These are phyloP conservation scores for Cladosporium sp. DNA, from an alignment of 2,329 filamentous ascomycete species.

Conservation along the genomic window DNA sequence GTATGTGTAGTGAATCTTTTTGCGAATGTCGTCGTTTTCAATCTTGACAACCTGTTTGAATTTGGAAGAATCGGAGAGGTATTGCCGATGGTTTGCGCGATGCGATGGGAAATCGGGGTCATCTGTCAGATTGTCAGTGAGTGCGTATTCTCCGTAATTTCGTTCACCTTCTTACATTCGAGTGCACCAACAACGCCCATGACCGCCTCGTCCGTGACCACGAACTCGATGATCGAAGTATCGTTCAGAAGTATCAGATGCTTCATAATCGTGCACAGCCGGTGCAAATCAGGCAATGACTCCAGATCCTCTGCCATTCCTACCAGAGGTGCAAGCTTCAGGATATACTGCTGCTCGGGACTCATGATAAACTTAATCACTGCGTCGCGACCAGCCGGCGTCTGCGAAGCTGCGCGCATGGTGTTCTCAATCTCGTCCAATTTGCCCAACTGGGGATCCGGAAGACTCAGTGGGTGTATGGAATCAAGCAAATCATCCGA, in stretches of 20 bases:
- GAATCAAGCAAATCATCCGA: slow-evolving; percentile 83
- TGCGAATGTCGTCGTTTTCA: slow-evolving; percentile 72
- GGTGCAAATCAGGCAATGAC: slow-evolving; percentile 78
- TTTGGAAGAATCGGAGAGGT: slow-evolving; percentile 79
- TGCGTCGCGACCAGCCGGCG: slow-evolving; percentile 73
- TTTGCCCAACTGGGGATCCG: slow-evolving; percentile 74
- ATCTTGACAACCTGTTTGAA: slow-evolving; percentile 97
- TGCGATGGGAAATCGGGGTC: slow-evolving; percentile 97
- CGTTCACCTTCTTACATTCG: slow-evolving; percentile 58
- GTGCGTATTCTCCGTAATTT: background rate
- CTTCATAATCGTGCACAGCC: slow-evolving; percentile 97
- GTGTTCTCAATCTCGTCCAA: slow-evolving; percentile 78
- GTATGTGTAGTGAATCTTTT: slow-evolving; percentile 95
- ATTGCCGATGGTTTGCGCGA: slow-evolving; percentile 95
- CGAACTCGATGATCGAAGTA: slow-evolving; percentile 87
- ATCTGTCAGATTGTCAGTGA: slow-evolving; percentile 49
- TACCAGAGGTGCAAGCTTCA: slow-evolving; percentile 80
- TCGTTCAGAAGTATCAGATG: slow-evolving; percentile 92
- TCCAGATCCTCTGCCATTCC: slow-evolving; percentile 88
- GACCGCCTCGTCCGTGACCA: slow-evolving; percentile 84
- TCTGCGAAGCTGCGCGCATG: slow-evolving; percentile 74
- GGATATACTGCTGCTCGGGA: slow-evolving; percentile 70
- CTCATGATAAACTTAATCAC: slow-evolving; percentile 81
- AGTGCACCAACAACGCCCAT: slow-evolving; percentile 90
- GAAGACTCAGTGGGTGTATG: slow-evolving; percentile 68